These are phyloP conservation scores for Blastocystis sp. DNA, from an alignment of 352 stramenopile species.

Conservation along the genomic window DNA sequence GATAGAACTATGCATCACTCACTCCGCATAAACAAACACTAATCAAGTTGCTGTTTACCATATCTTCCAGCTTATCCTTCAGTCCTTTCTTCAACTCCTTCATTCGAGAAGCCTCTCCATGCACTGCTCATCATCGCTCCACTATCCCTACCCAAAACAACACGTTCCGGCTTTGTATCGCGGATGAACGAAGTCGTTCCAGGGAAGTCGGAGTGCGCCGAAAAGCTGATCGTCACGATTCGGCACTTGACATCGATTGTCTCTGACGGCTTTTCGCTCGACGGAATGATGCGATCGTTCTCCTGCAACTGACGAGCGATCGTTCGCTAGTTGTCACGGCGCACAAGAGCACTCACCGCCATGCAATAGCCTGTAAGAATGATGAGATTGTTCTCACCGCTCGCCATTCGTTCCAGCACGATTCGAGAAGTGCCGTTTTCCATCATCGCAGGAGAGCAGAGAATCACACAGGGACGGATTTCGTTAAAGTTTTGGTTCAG, in stretches of 20 bases:
- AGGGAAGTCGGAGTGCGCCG: constrained; percentile 91
- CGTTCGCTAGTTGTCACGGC: background rate
- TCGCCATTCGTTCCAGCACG: constrained; percentile 94
- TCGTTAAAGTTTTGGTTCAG: background rate
- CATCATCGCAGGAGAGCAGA: constrained; percentile 96
- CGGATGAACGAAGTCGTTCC: constrained; percentile 90
- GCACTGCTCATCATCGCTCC: background rate
- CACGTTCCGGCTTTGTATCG: constrained; percentile 75
- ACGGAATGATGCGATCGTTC: background rate
- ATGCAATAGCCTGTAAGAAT: constrained; percentile 93
- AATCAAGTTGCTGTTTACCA: constrained; percentile 84
- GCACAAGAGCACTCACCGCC: background rate
- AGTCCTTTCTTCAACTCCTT: constrained; percentile 80
- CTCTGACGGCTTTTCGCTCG: background rate
- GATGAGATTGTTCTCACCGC: constrained; percentile 93
- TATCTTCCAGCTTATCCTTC: constrained; percentile 89
- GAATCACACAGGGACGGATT: constrained; percentile 76
- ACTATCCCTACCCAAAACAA: constrained; percentile 68
- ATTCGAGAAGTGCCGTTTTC: constrained; percentile 92
- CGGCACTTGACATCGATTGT: constrained; percentile 68
- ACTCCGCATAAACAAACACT: constrained; percentile 75
- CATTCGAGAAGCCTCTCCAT: constrained; percentile 73
- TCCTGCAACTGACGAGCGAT: constrained; percentile 17
- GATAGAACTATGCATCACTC: constrained; percentile 69
- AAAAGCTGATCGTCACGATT: constrained; percentile 95